Base-by-base conservation (phyloP, 2,329 filamentous ascomycete genomes). In the Penicillium sp. region DNA sequence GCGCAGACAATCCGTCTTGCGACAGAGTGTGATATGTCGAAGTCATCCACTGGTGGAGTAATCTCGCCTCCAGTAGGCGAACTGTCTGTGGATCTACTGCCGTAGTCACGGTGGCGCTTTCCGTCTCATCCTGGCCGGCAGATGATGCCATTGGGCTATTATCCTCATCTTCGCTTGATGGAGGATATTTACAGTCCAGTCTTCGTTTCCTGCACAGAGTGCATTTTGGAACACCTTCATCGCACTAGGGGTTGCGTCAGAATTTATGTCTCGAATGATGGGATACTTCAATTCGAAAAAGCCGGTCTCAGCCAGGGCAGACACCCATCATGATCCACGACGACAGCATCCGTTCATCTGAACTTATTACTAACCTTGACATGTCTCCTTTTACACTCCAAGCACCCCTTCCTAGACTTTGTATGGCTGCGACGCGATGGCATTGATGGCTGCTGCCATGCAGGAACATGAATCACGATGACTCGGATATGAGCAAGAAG, bases 381-480 rank as follows among this genome's bases (percentile, higher is more conserved):
- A 52, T 70, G 67, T 47, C 69, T 59, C 49, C 64, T 61, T 53
- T 72, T 72, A 60, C 69, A 72, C 48, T 70, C 66, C 50, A 64
- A 57, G 48, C 69, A 72, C 31, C 69, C 69, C 57, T 67, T 68
- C 30, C 69, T 67, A 56, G 67, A 70, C 54, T 72, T 72, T 25
- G 66, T 71, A 54, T 72, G 69, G 29, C 61, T 65, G 53, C 64
- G 64, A 47, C 64, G 64, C 22, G 61, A 63, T 37, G 62, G 62
- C 64, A 66, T 66, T 43, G 51, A 53, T 35, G 25, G 14, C 5
- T 30, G 10, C 8, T 49, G 48, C 41, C 41, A 46, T 50, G 40
- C 31, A 50, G 30, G 22, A 36, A 36, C 25, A 10, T 6, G 27
- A 36, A 33, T 30, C 7, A 22, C 7, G 22, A 19, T 25, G 28